Evolutionary conservation across 2,329 filamentous ascomycete genomes (phyloP).

Genomic region (Clathrospora elynae): DNA sequence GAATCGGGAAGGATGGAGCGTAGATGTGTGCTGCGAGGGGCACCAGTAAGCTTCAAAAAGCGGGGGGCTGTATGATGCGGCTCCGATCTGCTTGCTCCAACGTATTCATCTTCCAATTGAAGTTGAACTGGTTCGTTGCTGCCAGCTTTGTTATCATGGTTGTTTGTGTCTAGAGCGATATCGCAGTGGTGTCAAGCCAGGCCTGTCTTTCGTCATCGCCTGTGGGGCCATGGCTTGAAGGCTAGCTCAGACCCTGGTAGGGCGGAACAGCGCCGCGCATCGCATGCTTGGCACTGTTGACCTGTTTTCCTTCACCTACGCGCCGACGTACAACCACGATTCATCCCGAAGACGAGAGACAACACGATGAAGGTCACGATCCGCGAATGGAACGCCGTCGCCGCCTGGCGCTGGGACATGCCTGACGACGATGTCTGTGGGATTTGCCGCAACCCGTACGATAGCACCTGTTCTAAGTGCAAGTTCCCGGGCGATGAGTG

Average conservation of each 20-base stretch:
- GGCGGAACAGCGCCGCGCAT: constrained; percentile 18
- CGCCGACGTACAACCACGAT: constrained; percentile 7
- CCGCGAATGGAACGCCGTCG: constrained; percentile 89
- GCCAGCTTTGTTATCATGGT: not conserved
- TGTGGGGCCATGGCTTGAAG: constrained; percentile 1
- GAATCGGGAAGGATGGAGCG: constrained; percentile 5
- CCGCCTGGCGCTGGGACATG: constrained; percentile 97
- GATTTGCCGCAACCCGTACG: constrained; percentile 97
- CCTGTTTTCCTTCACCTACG: constrained; percentile 23
- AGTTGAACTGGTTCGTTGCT: too few species aligned
- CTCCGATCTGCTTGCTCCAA: not conserved
- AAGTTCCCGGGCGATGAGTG: constrained; percentile 98
- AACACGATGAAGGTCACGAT: constrained; percentile 93
- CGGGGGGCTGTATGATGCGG: constrained; percentile 5
- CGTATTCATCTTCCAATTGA: too few species aligned
- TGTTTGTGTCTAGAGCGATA: constrained; percentile 3
- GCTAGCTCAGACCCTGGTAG: constrained; percentile 12
- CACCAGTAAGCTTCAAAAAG: constrained; percentile 20
- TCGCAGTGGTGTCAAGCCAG: constrained; percentile 11
- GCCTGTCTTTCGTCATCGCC: constrained; percentile 24
- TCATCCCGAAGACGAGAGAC: not conserved
- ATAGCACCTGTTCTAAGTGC: constrained; percentile 96
- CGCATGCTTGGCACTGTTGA: constrained; percentile 13
- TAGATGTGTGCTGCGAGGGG: constrained; percentile 23
- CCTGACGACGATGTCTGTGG: constrained; percentile 97